Base-by-base conservation (phyloP, 2,329 filamentous ascomycete species). In the Bipolaris oryzae region DNA sequence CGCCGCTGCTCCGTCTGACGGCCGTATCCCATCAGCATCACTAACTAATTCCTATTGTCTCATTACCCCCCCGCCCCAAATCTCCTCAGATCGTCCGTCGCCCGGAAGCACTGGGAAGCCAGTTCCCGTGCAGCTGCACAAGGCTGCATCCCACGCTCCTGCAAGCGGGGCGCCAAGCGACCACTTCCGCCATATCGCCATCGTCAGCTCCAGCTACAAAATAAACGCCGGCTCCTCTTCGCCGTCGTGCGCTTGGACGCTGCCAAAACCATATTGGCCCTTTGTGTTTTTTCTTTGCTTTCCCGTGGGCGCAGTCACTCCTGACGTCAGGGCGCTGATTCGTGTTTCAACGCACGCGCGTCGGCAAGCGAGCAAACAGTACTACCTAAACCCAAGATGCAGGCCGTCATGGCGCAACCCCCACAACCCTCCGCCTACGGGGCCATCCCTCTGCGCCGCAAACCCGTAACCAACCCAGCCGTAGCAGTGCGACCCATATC, bases 381-480 rank as follows among this genome's bases (percentile, higher is more conserved):
- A 25, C 6, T 25, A 25, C 23, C 23, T 25, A 42, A 45, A 53
- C 39, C 49, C 54, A 66, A 48, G 61, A 74, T 73, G 71, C 68
- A 70, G 53, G 65, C 68, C 48, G 62, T 71, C 43, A 68, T 70
- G 59, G 58, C 64, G 42, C 69, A 66, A 63, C 67, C 68, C 43
- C 62, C 63, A 35, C 63, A 58, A 39, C 55, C 60, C 7, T 56
- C 67, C 45, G 59, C 67, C 15, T 72, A 71, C 60, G 70, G 69
- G 31, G 63, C 69, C 33, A 60, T 68, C 33, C 71, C 69, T 47
- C 57, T 71, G 45, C 73, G 71, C 58, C 69, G 73, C 58, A 75
- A 75, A 58, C 73, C 73, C 58, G 64, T 75, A 45, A 63, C 70
- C 31, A 67, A 67, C 51, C 72, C 73, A 10, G 71, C 69, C 43